These are phyloP conservation scores for Aschersonia sp. DNA, from an alignment of 2,329 filamentous ascomycete genomes.

Conservation along the genomic window DNA sequence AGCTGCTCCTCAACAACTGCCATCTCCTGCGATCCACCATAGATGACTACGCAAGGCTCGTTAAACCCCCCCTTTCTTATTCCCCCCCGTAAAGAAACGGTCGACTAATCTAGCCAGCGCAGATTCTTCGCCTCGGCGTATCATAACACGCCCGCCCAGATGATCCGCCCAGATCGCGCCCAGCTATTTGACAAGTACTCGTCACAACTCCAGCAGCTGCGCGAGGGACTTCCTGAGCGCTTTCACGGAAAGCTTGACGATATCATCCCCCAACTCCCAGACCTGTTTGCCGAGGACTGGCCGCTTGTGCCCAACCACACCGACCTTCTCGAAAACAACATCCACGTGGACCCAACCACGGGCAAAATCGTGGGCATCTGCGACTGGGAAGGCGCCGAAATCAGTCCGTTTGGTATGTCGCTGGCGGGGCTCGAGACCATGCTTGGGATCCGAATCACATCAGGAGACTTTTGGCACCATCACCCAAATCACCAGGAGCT, in stretches of 20 bases:
- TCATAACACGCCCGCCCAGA: conserved; percentile 2
- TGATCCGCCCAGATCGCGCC: background rate
- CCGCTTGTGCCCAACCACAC: conserved; percentile 10
- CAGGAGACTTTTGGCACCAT: conserved; percentile 3
- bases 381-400: conserved; percentile 11
- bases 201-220: conserved; percentile 1
- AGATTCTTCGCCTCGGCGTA: conserved; percentile 7
- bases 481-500: conserved; percentile 2
- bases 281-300: conserved; percentile 2
- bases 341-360: conserved; percentile 9
- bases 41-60: conserved; percentile 2
- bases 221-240: conserved; percentile 2
- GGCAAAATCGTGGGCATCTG: conserved; percentile 12
- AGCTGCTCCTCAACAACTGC: conserved; percentile 1
- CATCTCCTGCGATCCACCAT: conserved; percentile 2
- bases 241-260: conserved; percentile 1
- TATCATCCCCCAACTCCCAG: conserved; percentile 1
- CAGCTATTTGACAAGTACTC: conserved; percentile 1
- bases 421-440: conserved; percentile 9
- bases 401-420: conserved; percentile 12
- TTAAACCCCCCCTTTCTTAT: background rate
- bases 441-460: conserved; percentile 1
- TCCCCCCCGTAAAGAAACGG: background rate
- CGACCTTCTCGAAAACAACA: conserved; percentile 14
- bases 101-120: conserved; percentile 1